These are phyloP conservation scores for Micractinium conductrix DNA, from an alignment of 139 green algal species.

Conservation along the genomic window DNA sequence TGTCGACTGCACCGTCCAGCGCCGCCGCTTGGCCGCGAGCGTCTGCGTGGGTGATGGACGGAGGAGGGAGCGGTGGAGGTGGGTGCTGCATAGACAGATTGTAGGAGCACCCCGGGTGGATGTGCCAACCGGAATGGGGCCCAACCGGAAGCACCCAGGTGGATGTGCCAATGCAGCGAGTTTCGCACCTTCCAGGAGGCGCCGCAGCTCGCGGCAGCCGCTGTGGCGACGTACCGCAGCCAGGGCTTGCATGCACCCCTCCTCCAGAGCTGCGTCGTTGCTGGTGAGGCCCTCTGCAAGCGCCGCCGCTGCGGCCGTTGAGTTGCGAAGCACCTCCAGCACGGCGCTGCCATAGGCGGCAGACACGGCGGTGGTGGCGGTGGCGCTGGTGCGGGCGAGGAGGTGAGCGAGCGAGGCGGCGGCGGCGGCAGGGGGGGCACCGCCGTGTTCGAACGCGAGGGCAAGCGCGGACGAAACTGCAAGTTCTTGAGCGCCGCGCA, in stretches of 20 bases:
- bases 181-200: conserved; percentile 7
- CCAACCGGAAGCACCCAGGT: too few relatives aligned
- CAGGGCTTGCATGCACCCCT: background rate
- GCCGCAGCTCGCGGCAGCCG: background rate
- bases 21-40: too few relatives aligned
- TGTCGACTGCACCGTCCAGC: too few relatives aligned
- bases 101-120: too few relatives aligned
- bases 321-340: background rate
- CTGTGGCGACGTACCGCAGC: background rate
- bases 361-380: background rate
- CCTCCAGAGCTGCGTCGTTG: background rate
- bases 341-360: background rate
- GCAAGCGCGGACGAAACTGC: background rate
- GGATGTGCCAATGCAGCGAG: too few relatives aligned
- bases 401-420: background rate
- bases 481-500: background rate
- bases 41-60: too few relatives aligned
- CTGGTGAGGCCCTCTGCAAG: conserved; percentile 1
- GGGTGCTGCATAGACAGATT: too few relatives aligned
- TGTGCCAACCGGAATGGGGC: too few relatives aligned
- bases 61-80: too few relatives aligned
- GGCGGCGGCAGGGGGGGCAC: background rate
- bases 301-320: background rate
- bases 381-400: background rate
- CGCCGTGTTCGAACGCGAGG: background rate